Evolutionary conservation across 345 rosid species (phyloP), one percentile per base, ranked within the genome.

Genomic region (Alliaria petiolata): DNA sequence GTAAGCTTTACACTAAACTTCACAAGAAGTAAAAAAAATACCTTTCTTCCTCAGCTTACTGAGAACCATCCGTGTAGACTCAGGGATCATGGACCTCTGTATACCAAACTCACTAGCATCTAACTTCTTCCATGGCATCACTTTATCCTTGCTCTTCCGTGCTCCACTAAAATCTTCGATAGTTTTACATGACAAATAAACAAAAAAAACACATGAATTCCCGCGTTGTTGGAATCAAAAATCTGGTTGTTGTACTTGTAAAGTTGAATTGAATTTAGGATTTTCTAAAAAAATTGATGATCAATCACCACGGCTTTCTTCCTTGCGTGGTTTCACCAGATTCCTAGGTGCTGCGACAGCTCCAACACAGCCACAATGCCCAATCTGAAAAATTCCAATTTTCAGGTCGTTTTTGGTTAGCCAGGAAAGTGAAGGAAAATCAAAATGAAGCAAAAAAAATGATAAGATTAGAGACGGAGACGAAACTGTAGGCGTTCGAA

Each of bases 21-120:
- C 6, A 49, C n/a, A 28, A 51, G 14, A 60, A 31, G 59, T 14
- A 7, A 6, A 22, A 34, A 16, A 34, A 14, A 6, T 43, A 71
- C 95, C 91, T 78, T 72, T 83, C 16, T 70, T 76, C 81, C 66
- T 85, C 8, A 88, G 86, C 46, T 71, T 84, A 64, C 76, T 79
- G 38, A 88, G 89, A 75, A 88, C 91, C 65, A 79, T 76, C 39
- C 84, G 78, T 0, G 87, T 82, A 52, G 91, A 83, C 59, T 70
- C 80, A 20, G 91, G 66, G n/a, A 88, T 81, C 88, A 80, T 86
- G 8, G 89, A 79, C 69, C 74, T 79, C 50, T 78, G 82, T 30
- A 88, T 85, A 35, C 89, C 95, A 64, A 88, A 82, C 6, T 85
- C 89, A 55, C 65, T 71, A 67, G 91, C 85, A 54, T 74, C 79